phyloP scores from a whole-genome alignment of 352 stramenopile species.

The Saprolegnia parasitica region DNA sequence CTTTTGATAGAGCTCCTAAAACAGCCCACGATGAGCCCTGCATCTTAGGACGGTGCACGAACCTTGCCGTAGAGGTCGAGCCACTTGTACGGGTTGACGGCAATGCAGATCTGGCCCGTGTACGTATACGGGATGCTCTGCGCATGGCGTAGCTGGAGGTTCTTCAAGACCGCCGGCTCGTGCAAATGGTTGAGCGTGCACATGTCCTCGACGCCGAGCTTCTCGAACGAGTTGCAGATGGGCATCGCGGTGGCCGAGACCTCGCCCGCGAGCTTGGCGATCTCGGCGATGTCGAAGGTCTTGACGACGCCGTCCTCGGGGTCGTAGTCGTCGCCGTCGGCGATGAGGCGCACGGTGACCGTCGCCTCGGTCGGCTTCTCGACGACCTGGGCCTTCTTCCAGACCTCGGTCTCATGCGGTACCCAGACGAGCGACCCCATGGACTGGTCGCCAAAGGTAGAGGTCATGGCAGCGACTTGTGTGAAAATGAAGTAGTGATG shows the following conservation, averaged over 20 bases:
- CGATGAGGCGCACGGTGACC: slow-evolving; percentile 52
- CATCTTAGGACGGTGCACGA: not conserved
- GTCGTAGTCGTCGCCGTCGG: slow-evolving; percentile 46
- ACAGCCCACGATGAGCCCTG: too few species aligned
- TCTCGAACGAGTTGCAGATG: slow-evolving; percentile 73
- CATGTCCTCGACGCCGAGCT: slow-evolving; percentile 77
- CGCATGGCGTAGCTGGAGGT: slow-evolving; percentile 44
- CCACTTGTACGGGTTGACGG: slow-evolving; percentile 86
- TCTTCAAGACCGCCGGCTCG: slow-evolving; percentile 84
- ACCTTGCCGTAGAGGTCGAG: slow-evolving; percentile 65
- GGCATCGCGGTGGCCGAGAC: slow-evolving; percentile 73
- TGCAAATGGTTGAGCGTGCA: slow-evolving; percentile 83
- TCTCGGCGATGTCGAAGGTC: slow-evolving; percentile 54
- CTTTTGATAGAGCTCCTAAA: slow-evolving; percentile 52
- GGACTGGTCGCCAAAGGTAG: not conserved
- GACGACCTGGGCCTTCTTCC: slow-evolving; percentile 50
- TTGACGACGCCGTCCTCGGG: slow-evolving; percentile 58
- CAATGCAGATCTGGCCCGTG: slow-evolving; percentile 84
- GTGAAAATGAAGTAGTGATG: slow-evolving; percentile 2
- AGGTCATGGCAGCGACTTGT: not conserved
- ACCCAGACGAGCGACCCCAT: slow-evolving; percentile 71
- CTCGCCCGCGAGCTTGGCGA: slow-evolving; percentile 60
- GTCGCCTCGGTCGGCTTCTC: slow-evolving; percentile 3
- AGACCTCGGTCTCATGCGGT: slow-evolving; percentile 66
- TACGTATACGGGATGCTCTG: slow-evolving; percentile 58